Evolutionary conservation across 2,329 filamentous ascomycete species (phyloP).

Genomic region (Phaeoacremonium minimum): DNA sequence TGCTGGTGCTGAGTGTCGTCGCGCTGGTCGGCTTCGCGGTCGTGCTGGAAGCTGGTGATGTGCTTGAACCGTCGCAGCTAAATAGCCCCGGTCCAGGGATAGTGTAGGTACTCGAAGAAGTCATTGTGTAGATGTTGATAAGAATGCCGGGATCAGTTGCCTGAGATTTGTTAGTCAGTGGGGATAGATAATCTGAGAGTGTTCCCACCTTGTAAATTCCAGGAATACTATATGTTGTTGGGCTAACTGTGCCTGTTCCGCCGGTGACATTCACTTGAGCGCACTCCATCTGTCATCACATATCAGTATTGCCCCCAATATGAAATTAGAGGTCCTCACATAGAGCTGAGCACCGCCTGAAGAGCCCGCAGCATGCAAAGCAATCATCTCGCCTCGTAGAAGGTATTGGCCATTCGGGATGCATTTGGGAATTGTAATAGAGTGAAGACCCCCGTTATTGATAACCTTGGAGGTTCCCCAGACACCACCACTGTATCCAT

Average conservation of each 20-base stretch:
- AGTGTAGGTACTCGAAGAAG: slow-evolving; percentile 6
- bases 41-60: slow-evolving; percentile 1
- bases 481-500: slow-evolving; percentile 32
- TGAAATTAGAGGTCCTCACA: neutral
- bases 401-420: slow-evolving; percentile 23
- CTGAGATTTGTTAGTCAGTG: neutral
- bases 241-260: slow-evolving; percentile 12
- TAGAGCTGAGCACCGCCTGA: slow-evolving; percentile 22
- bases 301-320: neutral
- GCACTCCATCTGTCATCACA: slow-evolving; percentile 13
- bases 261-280: slow-evolving; percentile 19
- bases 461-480: slow-evolving; percentile 41
- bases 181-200: neutral
- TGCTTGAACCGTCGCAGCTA: slow-evolving; percentile 7
- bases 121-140: slow-evolving; percentile 8
- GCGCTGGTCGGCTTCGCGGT: neutral
- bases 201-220: slow-evolving; percentile 5
- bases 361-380: slow-evolving; percentile 18
- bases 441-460: slow-evolving; percentile 33
- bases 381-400: slow-evolving; percentile 23
- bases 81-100: slow-evolving; percentile 10
- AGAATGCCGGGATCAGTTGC: slow-evolving; percentile 5
- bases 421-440: slow-evolving; percentile 20
- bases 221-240: slow-evolving; percentile 6
- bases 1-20: neutral